phyloP scores from a whole-genome alignment of 495 filamentous ascomycete genomes.

The Penicillium arizonense region DNA sequence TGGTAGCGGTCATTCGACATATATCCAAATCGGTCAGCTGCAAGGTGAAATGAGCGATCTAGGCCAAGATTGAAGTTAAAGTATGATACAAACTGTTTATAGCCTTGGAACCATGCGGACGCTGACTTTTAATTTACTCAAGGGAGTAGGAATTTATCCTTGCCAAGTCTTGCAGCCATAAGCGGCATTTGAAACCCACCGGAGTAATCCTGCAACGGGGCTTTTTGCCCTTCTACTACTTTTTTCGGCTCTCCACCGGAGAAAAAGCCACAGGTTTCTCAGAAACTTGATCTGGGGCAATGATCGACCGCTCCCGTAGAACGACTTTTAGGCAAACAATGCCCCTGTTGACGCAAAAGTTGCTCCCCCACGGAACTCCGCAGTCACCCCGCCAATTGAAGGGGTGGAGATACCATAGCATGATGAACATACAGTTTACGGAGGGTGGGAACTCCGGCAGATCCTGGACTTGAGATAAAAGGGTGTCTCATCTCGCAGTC shows the following conservation, averaged over 20 bases:
- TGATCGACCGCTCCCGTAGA: not conserved
- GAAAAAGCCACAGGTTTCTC: not conserved
- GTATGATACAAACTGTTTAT: too few species aligned
- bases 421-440: too few species aligned
- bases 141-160: too few species aligned
- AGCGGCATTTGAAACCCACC: not conserved
- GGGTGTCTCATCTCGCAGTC: not conserved
- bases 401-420: too few species aligned
- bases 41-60: too few species aligned
- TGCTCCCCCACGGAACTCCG: too few species aligned
- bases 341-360: too few species aligned
- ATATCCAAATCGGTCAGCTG: not conserved
- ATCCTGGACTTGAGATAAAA: not conserved
- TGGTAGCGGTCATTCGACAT: not conserved
- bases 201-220: slow-evolving; percentile 9
- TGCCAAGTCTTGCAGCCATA: not conserved
- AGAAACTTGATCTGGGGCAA: not conserved
- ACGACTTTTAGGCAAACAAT: too few species aligned
- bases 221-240: not conserved
- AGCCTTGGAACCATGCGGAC: not conserved
- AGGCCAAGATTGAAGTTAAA: too few species aligned
- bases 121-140: not conserved
- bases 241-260: slow-evolving; percentile 4
- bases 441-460: too few species aligned
- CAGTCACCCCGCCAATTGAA: too few species aligned